Percentiles rank a stretch among this genome's conserved stretches.
phyloP scores from a whole-genome alignment of 2,329 filamentous ascomycete species.

The Biscogniauxia sp. region DNA sequence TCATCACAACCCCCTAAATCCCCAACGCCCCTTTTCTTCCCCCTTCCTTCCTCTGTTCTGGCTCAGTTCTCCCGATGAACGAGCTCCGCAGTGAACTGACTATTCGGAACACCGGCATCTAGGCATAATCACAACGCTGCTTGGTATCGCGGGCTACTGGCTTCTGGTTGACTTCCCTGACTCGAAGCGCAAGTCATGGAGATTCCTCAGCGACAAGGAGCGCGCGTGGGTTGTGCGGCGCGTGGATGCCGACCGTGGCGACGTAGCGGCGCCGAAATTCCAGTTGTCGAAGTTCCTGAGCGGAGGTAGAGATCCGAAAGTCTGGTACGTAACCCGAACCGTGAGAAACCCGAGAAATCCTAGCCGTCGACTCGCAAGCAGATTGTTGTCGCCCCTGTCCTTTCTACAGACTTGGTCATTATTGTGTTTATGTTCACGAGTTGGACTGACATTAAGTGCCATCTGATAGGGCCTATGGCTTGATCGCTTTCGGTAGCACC shows the following conservation, averaged over 20 bases:
- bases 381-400: background rate
- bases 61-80: no score
- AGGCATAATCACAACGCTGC: constrained; percentile 52
- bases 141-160: constrained; percentile 39
- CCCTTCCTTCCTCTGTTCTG: background rate
- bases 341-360: constrained; percentile 10
- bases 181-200: constrained; percentile 35
- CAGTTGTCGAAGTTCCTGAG: constrained; percentile 35
- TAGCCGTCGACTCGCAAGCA: background rate
- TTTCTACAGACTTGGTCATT: background rate
- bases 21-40: background rate
- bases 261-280: constrained; percentile 48
- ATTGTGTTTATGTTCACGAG: background rate
- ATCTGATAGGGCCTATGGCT: constrained; percentile 53
- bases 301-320: constrained; percentile 40
- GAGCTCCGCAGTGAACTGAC: background rate
- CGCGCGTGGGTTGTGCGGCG: constrained; percentile 35
- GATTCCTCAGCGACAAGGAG: constrained; percentile 42
- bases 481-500: constrained; percentile 64
- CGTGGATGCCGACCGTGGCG: constrained; percentile 45
- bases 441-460: constrained; percentile 50
- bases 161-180: constrained; percentile 52
- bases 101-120: constrained; percentile 29
- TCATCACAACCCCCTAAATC: no score
- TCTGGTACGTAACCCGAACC: constrained; percentile 35